phyloP scores from a whole-genome alignment of 257 asterid genomes.

The Penstemon davidsonii region DNA sequence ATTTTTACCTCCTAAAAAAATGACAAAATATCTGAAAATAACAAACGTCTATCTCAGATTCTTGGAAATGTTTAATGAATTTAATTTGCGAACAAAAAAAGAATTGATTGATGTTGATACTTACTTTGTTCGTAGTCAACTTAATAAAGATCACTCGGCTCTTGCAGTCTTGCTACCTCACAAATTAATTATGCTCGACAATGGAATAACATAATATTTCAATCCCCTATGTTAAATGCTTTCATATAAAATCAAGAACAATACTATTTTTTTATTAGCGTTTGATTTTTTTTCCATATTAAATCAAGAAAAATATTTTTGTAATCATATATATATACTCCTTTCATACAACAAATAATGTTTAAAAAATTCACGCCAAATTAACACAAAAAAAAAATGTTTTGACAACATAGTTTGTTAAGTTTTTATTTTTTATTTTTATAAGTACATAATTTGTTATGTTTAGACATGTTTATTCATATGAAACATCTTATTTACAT shows the following conservation, averaged over 20 bases:
- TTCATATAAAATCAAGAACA: too few species aligned
- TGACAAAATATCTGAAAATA: slow-evolving; percentile 1
- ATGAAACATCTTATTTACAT: too few species aligned
- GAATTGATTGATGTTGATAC: slow-evolving; percentile 38
- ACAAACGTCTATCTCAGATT: slow-evolving; percentile 26
- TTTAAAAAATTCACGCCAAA: not conserved
- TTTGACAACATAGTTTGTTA: too few species aligned
- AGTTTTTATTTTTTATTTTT: too few species aligned
- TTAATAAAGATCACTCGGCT: slow-evolving; percentile 23
- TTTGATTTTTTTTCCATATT: not conserved
- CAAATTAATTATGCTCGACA: too few species aligned
- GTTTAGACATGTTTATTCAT: too few species aligned
- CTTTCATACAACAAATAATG: slow-evolving; percentile 19
- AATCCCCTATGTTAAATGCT: not conserved
- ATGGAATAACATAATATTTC: not conserved
- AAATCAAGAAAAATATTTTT: not conserved
- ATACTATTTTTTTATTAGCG: not conserved
- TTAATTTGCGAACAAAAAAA: slow-evolving; percentile 7
- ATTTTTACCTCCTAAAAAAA: not conserved
- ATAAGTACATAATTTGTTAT: too few species aligned
- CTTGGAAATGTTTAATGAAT: slow-evolving; percentile 14
- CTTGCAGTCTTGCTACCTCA: slow-evolving; percentile 8
- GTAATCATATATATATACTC: slow-evolving; percentile 7
- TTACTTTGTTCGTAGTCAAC: slow-evolving; percentile 36
- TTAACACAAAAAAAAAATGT: too few species aligned